Conservation (phyloP, 1,284 basidiomycete species). For the Cryptococcus sp. region DNA sequence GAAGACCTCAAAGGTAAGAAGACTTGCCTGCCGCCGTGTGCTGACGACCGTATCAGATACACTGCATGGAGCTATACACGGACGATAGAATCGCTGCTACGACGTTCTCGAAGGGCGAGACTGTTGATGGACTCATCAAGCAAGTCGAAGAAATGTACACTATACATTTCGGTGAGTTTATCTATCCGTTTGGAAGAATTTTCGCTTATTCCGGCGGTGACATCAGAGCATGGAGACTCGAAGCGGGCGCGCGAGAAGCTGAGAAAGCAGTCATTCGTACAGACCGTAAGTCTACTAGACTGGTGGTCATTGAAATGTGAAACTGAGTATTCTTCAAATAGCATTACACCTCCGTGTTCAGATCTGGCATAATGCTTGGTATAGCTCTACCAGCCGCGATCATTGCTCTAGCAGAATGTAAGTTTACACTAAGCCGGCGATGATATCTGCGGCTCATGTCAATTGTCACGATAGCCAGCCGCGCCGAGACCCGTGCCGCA, state of each 20-base stretch:
- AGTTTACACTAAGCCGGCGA: slow-evolving; percentile 29
- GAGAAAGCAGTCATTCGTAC: slow-evolving; percentile 60
- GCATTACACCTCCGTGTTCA: slow-evolving; percentile 75
- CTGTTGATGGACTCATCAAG: slow-evolving; percentile 67
- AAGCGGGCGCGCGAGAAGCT: slow-evolving; percentile 75
- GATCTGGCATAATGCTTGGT: slow-evolving; percentile 75
- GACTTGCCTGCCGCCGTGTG: not conserved
- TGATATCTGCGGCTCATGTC: too few species aligned
- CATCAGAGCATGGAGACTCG: slow-evolving; percentile 72
- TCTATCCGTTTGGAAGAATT: not conserved
- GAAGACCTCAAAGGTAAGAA: slow-evolving; percentile 69
- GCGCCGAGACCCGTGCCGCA: slow-evolving; percentile 59
- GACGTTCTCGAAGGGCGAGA: slow-evolving; percentile 58
- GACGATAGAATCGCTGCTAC: slow-evolving; percentile 64
- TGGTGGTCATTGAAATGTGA: not conserved
- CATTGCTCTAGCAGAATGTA: slow-evolving; percentile 70
- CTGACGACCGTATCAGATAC: slow-evolving; percentile 28
- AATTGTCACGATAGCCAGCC: slow-evolving; percentile 58
- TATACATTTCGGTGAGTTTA: slow-evolving; percentile 65
- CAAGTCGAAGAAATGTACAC: slow-evolving; percentile 75
- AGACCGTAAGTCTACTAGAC: slow-evolving; percentile 54
- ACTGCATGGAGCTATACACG: slow-evolving; percentile 69
- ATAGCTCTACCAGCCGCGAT: slow-evolving; percentile 73
- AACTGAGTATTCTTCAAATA: slow-evolving; percentile 4
- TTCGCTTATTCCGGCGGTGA: not conserved